Evolutionary conservation across 2,329 filamentous ascomycete species (phyloP).

Genomic region (Fusarium palustre): DNA sequence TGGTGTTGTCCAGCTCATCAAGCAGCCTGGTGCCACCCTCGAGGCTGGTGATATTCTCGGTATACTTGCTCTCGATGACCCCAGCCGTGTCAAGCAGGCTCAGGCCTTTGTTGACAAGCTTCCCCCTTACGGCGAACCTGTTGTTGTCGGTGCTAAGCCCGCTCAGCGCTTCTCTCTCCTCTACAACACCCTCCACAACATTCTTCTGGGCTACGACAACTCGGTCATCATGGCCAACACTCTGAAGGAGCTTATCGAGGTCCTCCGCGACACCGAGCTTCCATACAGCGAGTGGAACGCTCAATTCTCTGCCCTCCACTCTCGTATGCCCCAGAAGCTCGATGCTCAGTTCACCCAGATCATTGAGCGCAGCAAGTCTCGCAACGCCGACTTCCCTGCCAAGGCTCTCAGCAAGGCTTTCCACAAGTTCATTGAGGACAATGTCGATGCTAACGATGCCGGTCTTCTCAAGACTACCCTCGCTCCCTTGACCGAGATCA

Average conservation of each 20-base stretch:
- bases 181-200: constrained; percentile 83
- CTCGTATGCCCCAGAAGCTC: constrained; percentile 95
- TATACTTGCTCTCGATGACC: constrained; percentile 94
- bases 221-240: constrained; percentile 93
- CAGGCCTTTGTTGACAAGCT: constrained; percentile 93
- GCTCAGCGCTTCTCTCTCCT: constrained; percentile 86
- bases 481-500: constrained; percentile 79
- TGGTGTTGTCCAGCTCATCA: constrained; percentile 96
- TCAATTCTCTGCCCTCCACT: constrained; percentile 95
- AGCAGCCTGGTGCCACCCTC: constrained; percentile 97
- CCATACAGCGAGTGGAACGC: constrained; percentile 97
- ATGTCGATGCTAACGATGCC: constrained; percentile 78
- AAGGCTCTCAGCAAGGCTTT: constrained; percentile 88
- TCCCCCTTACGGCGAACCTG: constrained; percentile 85
- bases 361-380: constrained; percentile 82
- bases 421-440: constrained; percentile 88
- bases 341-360: constrained; percentile 85
- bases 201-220: constrained; percentile 95
- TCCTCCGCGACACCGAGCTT: constrained; percentile 88
- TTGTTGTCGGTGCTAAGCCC: constrained; percentile 90
- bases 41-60: constrained; percentile 99
- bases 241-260: constrained; percentile 88
- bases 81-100: constrained; percentile 94
- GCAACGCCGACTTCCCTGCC: constrained; percentile 89
- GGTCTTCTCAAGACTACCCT: constrained; percentile 79